Evolutionary conservation across 495 filamentous ascomycete genomes (phyloP).

Genomic region (Pyronema omphalodes): DNA sequence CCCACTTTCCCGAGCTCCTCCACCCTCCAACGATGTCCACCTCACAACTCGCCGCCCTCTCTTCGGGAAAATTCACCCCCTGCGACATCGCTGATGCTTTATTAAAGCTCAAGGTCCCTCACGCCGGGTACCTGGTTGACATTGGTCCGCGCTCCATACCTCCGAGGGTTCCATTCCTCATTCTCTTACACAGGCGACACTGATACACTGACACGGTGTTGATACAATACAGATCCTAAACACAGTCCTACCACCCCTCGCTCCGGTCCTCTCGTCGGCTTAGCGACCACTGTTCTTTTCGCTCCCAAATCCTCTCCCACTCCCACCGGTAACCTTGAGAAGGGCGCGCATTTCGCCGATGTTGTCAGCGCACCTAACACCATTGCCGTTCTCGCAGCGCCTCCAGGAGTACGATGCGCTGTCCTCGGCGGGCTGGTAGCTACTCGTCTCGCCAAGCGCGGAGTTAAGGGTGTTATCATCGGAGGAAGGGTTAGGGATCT

Average conservation of each 20-base stretch:
- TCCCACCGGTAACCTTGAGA: constrained; percentile 19
- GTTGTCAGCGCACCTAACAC: constrained; percentile 4
- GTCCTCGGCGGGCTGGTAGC: constrained; percentile 54
- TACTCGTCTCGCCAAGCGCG: constrained; percentile 37
- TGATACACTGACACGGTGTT: neutral
- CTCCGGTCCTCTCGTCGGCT: constrained; percentile 17
- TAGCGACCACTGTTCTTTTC: constrained; percentile 41
- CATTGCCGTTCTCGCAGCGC: constrained; percentile 43
- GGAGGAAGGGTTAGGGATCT: constrained; percentile 47
- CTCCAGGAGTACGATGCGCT: constrained; percentile 39
- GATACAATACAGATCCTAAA: neutral
- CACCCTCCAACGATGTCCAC: neutral
- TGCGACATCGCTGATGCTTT: constrained; percentile 40
- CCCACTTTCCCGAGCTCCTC: too few species aligned
- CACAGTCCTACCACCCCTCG: constrained; percentile 21
- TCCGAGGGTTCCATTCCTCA: neutral
- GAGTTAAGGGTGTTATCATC: constrained; percentile 36
- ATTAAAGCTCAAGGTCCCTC: constrained; percentile 37
- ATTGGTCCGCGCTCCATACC: constrained; percentile 27
- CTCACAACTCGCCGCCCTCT: neutral
- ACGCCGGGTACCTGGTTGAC: constrained; percentile 44
- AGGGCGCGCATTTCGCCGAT: constrained; percentile 25
- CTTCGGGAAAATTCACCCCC: neutral
- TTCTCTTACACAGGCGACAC: neutral
- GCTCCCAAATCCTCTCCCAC: constrained; percentile 29